Percentiles rank a stretch among this genome's conserved stretches.
Evolutionary conservation across 2,329 filamentous ascomycete species (phyloP).

Genomic region (Colletotrichum truncatum): DNA sequence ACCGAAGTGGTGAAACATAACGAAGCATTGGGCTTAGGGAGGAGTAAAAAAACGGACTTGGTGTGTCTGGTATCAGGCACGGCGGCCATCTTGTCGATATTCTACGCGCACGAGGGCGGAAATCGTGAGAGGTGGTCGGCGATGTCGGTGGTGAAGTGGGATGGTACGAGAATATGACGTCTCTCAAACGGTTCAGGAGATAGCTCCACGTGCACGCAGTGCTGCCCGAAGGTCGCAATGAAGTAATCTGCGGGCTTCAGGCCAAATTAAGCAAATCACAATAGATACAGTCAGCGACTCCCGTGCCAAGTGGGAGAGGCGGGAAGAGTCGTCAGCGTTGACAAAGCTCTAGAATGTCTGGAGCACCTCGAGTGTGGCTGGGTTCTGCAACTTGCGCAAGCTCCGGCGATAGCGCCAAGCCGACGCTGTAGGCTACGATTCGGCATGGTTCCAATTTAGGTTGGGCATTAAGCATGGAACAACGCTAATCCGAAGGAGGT

Average conservation of each 20-base stretch:
- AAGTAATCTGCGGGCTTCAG: background rate
- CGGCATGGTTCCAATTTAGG: conserved; percentile 2
- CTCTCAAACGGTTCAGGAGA: conserved; percentile 6
- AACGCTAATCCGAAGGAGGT: conserved; percentile 26
- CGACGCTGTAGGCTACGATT: conserved; percentile 14
- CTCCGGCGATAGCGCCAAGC: conserved; percentile 28
- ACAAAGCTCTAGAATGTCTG: conserved; percentile 26
- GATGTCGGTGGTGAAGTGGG: background rate
- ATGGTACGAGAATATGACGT: conserved; percentile 27
- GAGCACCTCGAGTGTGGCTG: conserved; percentile 29
- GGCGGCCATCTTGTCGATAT: conserved; percentile 27
- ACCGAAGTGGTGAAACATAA: background rate
- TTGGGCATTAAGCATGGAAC: conserved; percentile 26
- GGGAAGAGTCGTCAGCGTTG: conserved; percentile 30
- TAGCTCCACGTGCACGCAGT: conserved; percentile 22
- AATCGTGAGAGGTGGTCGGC: conserved; percentile 6
- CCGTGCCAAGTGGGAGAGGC: conserved; percentile 25
- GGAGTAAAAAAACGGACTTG: conserved; percentile 18
- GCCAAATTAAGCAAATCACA: background rate
- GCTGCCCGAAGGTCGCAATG: background rate
- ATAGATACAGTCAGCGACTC: conserved; percentile 9
- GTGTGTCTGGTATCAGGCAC: conserved; percentile 30
- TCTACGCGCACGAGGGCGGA: conserved; percentile 13
- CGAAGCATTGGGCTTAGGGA: background rate
- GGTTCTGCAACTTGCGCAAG: conserved; percentile 31